A percentile compares a stretch with the other conserved stretches of the same genome.
phyloP scores from a whole-genome alignment of 441 rosid species.

The Francoa sonchifolia region DNA sequence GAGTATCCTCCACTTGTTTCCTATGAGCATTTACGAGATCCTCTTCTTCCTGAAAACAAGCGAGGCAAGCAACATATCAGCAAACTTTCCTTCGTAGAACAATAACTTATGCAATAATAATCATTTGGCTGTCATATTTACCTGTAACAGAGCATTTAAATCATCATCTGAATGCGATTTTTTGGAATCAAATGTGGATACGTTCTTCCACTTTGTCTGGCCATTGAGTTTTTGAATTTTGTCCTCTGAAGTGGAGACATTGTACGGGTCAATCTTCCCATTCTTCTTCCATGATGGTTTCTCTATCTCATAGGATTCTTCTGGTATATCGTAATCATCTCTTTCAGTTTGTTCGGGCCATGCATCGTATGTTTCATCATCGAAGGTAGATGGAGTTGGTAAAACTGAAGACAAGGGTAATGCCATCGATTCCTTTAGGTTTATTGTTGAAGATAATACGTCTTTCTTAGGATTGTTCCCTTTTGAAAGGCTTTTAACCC shows the following conservation, averaged over 20 bases:
- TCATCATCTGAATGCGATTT: conserved; percentile 38
- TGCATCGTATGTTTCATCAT: conserved; percentile 53
- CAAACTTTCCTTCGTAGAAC: conserved; percentile 3
- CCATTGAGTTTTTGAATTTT: conserved; percentile 40
- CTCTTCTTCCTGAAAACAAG: conserved; percentile 44
- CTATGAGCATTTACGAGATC: conserved; percentile 58
- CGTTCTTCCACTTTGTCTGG: conserved; percentile 41
- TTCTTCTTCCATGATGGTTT: conserved; percentile 60
- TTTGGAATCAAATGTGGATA: conserved; percentile 35
- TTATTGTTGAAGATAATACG: conserved; percentile 49
- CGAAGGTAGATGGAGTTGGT: conserved; percentile 43
- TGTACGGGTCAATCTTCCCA: conserved; percentile 46
- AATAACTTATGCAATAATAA: background rate
- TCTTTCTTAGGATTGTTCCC: conserved; percentile 85
- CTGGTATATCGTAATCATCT: conserved; percentile 63
- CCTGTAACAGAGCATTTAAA: conserved; percentile 48
- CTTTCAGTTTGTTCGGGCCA: conserved; percentile 67
- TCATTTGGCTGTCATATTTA: conserved; percentile 6
- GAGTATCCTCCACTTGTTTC: conserved; percentile 53
- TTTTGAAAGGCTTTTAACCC: conserved; percentile 97
- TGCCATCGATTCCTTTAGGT: conserved; percentile 63
- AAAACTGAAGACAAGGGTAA: conserved; percentile 50
- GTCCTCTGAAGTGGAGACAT: conserved; percentile 30
- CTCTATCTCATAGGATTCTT: conserved; percentile 57
- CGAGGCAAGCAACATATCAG: background rate